These are phyloP conservation scores for Dendrothele bispora DNA, from an alignment of 768 basidiomycete species.

Conservation along the genomic window DNA sequence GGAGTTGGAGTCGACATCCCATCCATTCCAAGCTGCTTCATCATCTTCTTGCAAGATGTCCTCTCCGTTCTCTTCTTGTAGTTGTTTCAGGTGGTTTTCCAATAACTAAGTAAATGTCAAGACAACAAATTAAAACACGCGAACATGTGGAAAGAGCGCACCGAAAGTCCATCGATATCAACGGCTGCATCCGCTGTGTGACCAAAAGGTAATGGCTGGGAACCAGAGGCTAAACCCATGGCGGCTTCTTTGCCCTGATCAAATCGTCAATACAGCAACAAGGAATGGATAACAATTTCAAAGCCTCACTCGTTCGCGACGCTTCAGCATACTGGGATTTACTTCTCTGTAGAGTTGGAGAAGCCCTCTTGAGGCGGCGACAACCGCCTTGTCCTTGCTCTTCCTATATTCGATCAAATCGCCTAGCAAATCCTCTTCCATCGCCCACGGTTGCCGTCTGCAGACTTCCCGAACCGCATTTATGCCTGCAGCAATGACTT, in stretches of 20 bases:
- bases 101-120: slow-evolving; percentile 55
- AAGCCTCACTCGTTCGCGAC: slow-evolving; percentile 81
- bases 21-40: slow-evolving; percentile 79
- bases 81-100: slow-evolving; percentile 79
- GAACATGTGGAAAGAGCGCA: slow-evolving; percentile 36
- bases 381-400: slow-evolving; percentile 91
- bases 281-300: slow-evolving; percentile 8
- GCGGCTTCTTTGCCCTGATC: slow-evolving; percentile 85
- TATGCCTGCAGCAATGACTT: slow-evolving; percentile 95
- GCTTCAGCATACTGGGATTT: slow-evolving; percentile 89
- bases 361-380: slow-evolving; percentile 84
- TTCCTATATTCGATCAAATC: slow-evolving; percentile 95
- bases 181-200: slow-evolving; percentile 71
- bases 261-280: slow-evolving; percentile 4
- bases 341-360: slow-evolving; percentile 93
- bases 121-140: neutral
- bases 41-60: slow-evolving; percentile 53
- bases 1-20: slow-evolving; percentile 82
- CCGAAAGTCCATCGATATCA: slow-evolving; percentile 88
- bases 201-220: slow-evolving; percentile 78
- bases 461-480: slow-evolving; percentile 97
- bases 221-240: slow-evolving; percentile 66
- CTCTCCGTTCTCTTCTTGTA: slow-evolving; percentile 63
- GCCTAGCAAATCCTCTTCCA: slow-evolving; percentile 91
- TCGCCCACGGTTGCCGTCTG: slow-evolving; percentile 91